Conservation (phyloP, 805 yeast genomes). For the Clavispora fructus region DNA sequence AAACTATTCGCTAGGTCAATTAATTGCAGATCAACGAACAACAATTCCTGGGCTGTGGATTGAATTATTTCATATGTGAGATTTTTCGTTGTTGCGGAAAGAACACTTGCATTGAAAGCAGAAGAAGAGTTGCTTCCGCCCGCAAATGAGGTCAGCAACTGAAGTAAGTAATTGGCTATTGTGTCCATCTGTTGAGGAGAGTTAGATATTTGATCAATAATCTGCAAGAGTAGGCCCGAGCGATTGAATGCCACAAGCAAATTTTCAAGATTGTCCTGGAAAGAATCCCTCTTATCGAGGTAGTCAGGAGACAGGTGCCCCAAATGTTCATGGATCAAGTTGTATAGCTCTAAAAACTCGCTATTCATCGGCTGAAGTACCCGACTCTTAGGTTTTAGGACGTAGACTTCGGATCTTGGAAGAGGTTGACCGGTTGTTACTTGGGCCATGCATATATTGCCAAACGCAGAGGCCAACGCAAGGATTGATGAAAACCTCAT, state of each 20-base stretch:
- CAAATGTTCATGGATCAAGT: conserved; percentile 1
- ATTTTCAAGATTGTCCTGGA: conserved; percentile 5
- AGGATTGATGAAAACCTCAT: conserved; percentile 5
- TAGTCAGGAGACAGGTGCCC: neutral
- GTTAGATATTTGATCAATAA: conserved; percentile 27
- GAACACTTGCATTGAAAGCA: neutral
- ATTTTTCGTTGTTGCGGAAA: neutral
- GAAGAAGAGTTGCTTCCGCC: neutral
- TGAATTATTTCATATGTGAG: conserved; percentile 23
- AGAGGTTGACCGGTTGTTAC: neutral
- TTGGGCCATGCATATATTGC: conserved; percentile 4
- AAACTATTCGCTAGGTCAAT: conserved; percentile 18
- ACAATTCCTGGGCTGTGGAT: conserved; percentile 19
- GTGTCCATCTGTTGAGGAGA: conserved; percentile 25
- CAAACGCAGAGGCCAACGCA: conserved; percentile 3
- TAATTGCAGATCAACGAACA: conserved; percentile 27
- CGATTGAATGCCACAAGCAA: conserved; percentile 17
- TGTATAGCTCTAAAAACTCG: conserved; percentile 5
- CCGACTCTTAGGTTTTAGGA: neutral
- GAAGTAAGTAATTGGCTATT: conserved; percentile 19
- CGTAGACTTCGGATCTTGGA: conserved; percentile 2
- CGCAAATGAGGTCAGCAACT: conserved; percentile 8
- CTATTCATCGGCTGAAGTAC: conserved; percentile 9
- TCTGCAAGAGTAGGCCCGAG: conserved; percentile 21
- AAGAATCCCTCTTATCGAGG: conserved; percentile 6